Percentiles rank a stretch among this genome's conserved stretches.
phyloP scores from a whole-genome alignment of 176 grass and related monocot species.

The Lolium multiflorum region DNA sequence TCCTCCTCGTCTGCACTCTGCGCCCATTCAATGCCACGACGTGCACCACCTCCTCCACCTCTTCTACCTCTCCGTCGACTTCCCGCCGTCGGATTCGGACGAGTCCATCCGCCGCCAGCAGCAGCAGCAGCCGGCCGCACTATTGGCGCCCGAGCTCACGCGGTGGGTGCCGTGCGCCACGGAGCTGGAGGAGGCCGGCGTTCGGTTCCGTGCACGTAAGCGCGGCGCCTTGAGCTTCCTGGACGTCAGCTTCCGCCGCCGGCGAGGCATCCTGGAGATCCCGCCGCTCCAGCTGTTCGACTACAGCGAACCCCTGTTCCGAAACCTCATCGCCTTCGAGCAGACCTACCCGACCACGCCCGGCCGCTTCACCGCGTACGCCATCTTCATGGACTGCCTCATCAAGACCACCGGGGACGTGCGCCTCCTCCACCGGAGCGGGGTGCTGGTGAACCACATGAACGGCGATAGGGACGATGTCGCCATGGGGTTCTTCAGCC shows the following conservation, averaged over 20 bases:
- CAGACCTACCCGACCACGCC: too few species aligned
- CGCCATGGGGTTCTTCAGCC: slow-evolving; percentile 18
- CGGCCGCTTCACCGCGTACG: too few species aligned
- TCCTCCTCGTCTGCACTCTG: not conserved
- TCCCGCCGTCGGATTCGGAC: too few species aligned
- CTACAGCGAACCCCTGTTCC: not conserved
- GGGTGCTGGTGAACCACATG: slow-evolving; percentile 38
- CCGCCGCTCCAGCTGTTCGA: slow-evolving; percentile 39
- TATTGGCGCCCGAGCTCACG: not conserved
- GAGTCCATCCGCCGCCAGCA: not conserved
- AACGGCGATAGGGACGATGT: not conserved
- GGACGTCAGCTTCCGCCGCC: slow-evolving; percentile 16
- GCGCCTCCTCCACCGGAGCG: not conserved
- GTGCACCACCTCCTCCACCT: slow-evolving; percentile 44
- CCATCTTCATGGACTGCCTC: too few species aligned
- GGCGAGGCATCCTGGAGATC: slow-evolving; percentile 48
- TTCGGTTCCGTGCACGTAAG: not conserved
- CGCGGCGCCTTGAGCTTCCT: slow-evolving; percentile 1
- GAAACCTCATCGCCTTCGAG: too few species aligned
- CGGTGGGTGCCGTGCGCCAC: slow-evolving; percentile 42
- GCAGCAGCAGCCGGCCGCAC: not conserved
- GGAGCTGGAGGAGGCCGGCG: slow-evolving; percentile 49
- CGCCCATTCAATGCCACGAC: too few species aligned
- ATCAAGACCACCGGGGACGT: too few species aligned
- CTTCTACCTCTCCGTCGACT: slow-evolving; percentile 8